Percentiles rank a stretch among this genome's conserved stretches.
Evolutionary conservation across 108 stramenopile species (phyloP).

Genomic region (Cylindrotheca closterium): DNA sequence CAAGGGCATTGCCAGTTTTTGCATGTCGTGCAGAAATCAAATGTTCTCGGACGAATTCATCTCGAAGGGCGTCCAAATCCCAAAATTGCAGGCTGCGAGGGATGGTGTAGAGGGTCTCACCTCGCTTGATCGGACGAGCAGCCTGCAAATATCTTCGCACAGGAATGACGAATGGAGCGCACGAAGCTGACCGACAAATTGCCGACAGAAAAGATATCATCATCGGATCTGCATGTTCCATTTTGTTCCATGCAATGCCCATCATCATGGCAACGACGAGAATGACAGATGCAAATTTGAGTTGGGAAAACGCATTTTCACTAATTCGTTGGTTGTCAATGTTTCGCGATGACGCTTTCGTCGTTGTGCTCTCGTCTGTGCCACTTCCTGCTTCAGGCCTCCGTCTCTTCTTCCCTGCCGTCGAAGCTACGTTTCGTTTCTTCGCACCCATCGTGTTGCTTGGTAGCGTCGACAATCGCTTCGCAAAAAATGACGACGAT

Average conservation of each 20-base stretch:
- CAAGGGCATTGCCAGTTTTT: constrained; percentile 53
- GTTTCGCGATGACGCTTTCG: background rate
- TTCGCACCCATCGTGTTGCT: constrained; percentile 28
- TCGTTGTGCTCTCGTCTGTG: background rate
- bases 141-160: constrained; percentile 25
- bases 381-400: background rate
- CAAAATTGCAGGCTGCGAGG: constrained; percentile 74
- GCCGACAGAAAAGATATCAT: constrained; percentile 3
- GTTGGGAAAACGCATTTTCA: background rate
- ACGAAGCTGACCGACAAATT: constrained; percentile 11
- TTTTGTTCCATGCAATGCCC: constrained; percentile 11
- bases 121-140: constrained; percentile 29
- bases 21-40: constrained; percentile 49
- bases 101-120: constrained; percentile 52
- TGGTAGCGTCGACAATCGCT: no score
- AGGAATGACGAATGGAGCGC: constrained; percentile 16
- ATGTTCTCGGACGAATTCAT: constrained; percentile 51
- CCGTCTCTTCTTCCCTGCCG: constrained; percentile 4
- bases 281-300: constrained; percentile 11
- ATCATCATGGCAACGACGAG: constrained; percentile 21
- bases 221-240: constrained; percentile 2
- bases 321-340: background rate
- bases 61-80: constrained; percentile 85
- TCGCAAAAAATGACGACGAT: no score
- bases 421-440: constrained; percentile 12